phyloP scores from a whole-genome alignment of 495 filamentous ascomycete genomes.

The Aspergillus saccharolyticus region DNA sequence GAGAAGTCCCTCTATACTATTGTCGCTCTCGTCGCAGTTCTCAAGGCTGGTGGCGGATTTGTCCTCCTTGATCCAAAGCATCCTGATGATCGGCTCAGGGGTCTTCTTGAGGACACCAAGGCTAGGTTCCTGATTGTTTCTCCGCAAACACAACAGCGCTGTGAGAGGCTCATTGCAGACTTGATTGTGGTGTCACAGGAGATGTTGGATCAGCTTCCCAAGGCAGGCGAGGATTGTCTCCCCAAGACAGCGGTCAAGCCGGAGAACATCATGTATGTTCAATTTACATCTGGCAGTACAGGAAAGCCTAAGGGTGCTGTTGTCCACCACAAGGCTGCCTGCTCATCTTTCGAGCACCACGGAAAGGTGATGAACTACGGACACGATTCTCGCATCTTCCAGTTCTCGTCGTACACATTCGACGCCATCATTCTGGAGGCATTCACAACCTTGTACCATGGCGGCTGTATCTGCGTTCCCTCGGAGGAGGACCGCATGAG shows the following conservation, averaged over 20 bases:
- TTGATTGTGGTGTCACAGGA: too few relatives aligned
- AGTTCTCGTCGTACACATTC: neutral
- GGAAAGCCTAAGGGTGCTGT: neutral
- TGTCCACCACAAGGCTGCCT: neutral
- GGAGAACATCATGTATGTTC: neutral
- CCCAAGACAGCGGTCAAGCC: neutral
- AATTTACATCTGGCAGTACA: neutral
- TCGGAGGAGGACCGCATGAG: neutral
- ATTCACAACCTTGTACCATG: neutral
- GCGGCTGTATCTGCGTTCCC: neutral
- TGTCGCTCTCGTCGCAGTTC: neutral
- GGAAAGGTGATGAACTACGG: neutral
- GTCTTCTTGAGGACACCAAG: too few relatives aligned
- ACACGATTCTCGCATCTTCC: neutral
- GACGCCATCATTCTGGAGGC: neutral
- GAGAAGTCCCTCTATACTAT: too few relatives aligned
- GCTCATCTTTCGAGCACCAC: neutral
- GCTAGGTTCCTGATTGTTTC: too few relatives aligned
- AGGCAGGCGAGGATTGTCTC: neutral
- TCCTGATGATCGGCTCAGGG: neutral
- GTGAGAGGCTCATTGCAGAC: too few relatives aligned
- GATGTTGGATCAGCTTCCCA: too few relatives aligned
- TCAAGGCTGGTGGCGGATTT: slow-evolving; percentile 11
- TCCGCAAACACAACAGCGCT: too few relatives aligned
- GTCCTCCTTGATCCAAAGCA: neutral